A percentile compares a stretch with the other conserved stretches of the same genome.
Conservation (phyloP, 805 yeast species). For the Sugiyamaella americana region DNA sequence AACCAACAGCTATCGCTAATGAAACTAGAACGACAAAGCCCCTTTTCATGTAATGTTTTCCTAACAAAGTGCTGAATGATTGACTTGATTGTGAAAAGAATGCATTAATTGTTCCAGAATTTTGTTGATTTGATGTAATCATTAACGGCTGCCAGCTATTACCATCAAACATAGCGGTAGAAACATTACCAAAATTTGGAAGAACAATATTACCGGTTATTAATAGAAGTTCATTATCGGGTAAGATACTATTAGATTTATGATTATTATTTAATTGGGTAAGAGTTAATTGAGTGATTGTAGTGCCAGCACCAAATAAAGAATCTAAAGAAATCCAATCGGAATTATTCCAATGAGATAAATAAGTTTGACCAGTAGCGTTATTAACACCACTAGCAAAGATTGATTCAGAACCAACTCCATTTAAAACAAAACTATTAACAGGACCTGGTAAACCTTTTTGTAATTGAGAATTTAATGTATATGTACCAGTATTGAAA, state of each 20-base stretch:
- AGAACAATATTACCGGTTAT: constrained; percentile 54
- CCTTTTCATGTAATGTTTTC: constrained; percentile 33
- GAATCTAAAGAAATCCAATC: constrained; percentile 43
- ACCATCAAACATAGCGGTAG: constrained; percentile 64
- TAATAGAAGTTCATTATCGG: constrained; percentile 43
- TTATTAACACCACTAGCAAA: constrained; percentile 36
- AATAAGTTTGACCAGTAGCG: constrained; percentile 30
- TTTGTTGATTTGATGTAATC: constrained; percentile 33
- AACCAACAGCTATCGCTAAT: constrained; percentile 58
- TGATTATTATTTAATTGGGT: constrained; percentile 32
- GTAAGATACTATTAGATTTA: constrained; percentile 32
- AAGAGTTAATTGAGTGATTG: constrained; percentile 43
- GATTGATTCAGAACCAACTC: constrained; percentile 38
- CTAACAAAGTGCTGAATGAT: constrained; percentile 17
- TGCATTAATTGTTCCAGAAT: constrained; percentile 26
- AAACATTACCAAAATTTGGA: constrained; percentile 47
- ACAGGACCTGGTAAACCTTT: constrained; percentile 25
- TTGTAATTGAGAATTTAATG: constrained; percentile 18
- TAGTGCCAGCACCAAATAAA: constrained; percentile 30
- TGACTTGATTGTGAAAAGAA: constrained; percentile 29
- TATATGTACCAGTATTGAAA: constrained; percentile 36
- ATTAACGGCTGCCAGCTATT: constrained; percentile 59
- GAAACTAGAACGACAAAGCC: constrained; percentile 68
- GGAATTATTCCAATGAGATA: constrained; percentile 42
- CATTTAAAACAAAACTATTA: constrained; percentile 30